A percentile compares a stretch with the other conserved stretches of the same genome.
These are phyloP conservation scores for Mucor saturninus DNA, from an alignment of 371 early-diverging fungal genomes.

Conservation along the genomic window DNA sequence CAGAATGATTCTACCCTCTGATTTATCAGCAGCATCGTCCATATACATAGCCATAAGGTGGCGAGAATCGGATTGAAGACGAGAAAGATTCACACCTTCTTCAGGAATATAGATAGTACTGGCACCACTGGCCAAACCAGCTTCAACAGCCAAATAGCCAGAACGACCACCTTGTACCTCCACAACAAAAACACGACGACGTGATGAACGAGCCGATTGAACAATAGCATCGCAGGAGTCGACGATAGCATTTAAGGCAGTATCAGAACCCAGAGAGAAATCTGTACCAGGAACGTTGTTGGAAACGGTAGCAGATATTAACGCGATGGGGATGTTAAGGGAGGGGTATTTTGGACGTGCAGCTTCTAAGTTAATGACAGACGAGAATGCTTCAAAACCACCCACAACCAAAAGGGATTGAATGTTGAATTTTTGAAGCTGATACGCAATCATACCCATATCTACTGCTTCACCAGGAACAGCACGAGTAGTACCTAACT, in stretches of 20 bases:
- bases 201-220: slow-evolving; percentile 87
- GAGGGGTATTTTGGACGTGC: slow-evolving; percentile 81
- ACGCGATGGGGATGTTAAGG: slow-evolving; percentile 91
- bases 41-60: slow-evolving; percentile 80
- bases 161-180: slow-evolving; percentile 98
- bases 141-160: slow-evolving; percentile 95
- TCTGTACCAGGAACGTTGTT: slow-evolving; percentile 99
- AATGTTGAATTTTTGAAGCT: slow-evolving; percentile 89
- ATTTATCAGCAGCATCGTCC: slow-evolving; percentile 66
- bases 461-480: slow-evolving; percentile 84
- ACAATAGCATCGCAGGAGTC: slow-evolving; percentile 93
- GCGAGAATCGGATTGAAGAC: slow-evolving; percentile 82
- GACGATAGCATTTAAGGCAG: slow-evolving; percentile 96
- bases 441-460: slow-evolving; percentile 71
- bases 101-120: slow-evolving; percentile 97
- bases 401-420: slow-evolving; percentile 93
- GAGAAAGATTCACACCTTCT: slow-evolving; percentile 83
- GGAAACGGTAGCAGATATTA: slow-evolving; percentile 95
- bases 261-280: slow-evolving; percentile 48
- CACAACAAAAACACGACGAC: slow-evolving; percentile 97
- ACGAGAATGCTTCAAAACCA: slow-evolving; percentile 92
- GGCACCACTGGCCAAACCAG: slow-evolving; percentile 93
- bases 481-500: slow-evolving; percentile 93
- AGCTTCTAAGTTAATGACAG: slow-evolving; percentile 71
- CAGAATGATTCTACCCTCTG: slow-evolving; percentile 54